Conservation (phyloP, 2,329 filamentous ascomycete species). For the Aspergillus sp. region DNA sequence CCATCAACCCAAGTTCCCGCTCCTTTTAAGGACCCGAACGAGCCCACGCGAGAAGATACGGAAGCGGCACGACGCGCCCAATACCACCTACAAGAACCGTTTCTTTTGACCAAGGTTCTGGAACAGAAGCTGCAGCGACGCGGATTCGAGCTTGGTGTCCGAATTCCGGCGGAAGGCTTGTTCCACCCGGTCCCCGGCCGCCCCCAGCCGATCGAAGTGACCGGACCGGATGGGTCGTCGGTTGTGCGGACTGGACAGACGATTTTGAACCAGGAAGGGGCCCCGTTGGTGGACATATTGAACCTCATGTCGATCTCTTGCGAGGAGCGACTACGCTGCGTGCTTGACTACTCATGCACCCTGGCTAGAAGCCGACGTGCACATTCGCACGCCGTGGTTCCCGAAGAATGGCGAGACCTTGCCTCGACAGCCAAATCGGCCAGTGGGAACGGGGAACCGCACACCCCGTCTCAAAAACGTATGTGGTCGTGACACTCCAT, state of each 20-base stretch:
- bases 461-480: slow-evolving; percentile 40
- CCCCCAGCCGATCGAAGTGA: slow-evolving; percentile 48
- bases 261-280: slow-evolving; percentile 66
- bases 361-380: slow-evolving; percentile 70
- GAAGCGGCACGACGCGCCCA: slow-evolving; percentile 61
- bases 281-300: slow-evolving; percentile 76
- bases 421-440: slow-evolving; percentile 47
- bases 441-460: slow-evolving; percentile 39
- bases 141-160: slow-evolving; percentile 58
- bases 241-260: slow-evolving; percentile 66
- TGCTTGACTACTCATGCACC: slow-evolving; percentile 74
- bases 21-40: slow-evolving; percentile 65
- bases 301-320: slow-evolving; percentile 79
- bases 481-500: slow-evolving; percentile 15
- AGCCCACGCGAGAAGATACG: slow-evolving; percentile 63
- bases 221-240: slow-evolving; percentile 61
- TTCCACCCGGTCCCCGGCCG: slow-evolving; percentile 45
- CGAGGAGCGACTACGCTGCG: slow-evolving; percentile 71
- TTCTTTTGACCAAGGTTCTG: slow-evolving; percentile 63
- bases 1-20: slow-evolving; percentile 59
- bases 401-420: slow-evolving; percentile 71
- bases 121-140: slow-evolving; percentile 57
- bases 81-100: slow-evolving; percentile 71
- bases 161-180: slow-evolving; percentile 57
- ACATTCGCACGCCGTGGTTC: slow-evolving; percentile 76